Conservation (phyloP, 768 basidiomycete genomes). For the Serpula lacrymans region DNA sequence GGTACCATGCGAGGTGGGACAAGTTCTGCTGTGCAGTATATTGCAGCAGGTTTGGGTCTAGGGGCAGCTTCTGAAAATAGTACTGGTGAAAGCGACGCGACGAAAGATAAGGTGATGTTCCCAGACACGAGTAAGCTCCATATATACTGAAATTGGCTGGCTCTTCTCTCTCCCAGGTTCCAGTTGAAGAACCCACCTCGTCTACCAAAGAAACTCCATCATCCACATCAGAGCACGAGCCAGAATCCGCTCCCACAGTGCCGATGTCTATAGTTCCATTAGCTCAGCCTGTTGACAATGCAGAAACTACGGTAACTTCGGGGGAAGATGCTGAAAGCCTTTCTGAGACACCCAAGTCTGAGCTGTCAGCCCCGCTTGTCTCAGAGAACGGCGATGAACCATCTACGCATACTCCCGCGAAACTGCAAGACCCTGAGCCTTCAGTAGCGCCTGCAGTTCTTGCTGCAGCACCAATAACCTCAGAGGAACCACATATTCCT, state of each 20-base stretch:
- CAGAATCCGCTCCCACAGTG: conserved; percentile 1
- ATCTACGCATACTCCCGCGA: conserved; percentile 19
- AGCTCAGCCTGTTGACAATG: conserved; percentile 10
- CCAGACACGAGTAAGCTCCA: not conserved
- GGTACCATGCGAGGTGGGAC: conserved; percentile 35
- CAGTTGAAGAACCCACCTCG: conserved; percentile 10
- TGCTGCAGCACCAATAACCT: not conserved
- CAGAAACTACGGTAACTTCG: conserved; percentile 4
- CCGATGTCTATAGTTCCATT: not conserved
- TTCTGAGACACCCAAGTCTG: conserved; percentile 1
- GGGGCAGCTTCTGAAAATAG: conserved; percentile 36
- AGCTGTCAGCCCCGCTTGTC: not conserved
- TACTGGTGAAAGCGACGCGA: conserved; percentile 36
- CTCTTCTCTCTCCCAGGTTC: conserved; percentile 5
- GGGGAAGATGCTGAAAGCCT: conserved; percentile 6
- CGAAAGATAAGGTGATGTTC: conserved; percentile 29
- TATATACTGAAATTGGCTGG: no score
- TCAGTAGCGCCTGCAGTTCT: conserved; percentile 2
- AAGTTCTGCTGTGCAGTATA: conserved; percentile 34
- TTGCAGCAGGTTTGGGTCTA: conserved; percentile 32
- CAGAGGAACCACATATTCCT: conserved; percentile 1
- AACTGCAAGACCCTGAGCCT: conserved; percentile 6
- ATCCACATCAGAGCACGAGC: not conserved
- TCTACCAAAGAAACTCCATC: conserved; percentile 1
- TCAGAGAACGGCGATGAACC: conserved; percentile 9